A percentile compares a stretch with the other conserved stretches of the same genome.
phyloP scores from a whole-genome alignment of 2,329 filamentous ascomycete genomes.

The Xenoacremonium recifei region DNA sequence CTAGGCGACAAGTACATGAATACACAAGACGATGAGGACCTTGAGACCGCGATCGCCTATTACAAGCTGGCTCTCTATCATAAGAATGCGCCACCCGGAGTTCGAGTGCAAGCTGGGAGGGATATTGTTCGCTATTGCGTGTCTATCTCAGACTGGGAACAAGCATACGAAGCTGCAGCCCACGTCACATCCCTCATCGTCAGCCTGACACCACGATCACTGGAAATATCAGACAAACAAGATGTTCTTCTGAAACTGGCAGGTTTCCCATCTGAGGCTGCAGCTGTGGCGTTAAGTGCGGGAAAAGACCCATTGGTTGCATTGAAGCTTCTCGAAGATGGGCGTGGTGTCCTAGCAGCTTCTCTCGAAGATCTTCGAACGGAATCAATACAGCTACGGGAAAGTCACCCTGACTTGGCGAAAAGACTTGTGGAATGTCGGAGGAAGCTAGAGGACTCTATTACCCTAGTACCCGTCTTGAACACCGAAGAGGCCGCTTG shows the following conservation, averaged over 20 bases:
- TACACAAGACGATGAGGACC: neutral
- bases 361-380: neutral
- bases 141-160: neutral
- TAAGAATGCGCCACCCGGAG: neutral
- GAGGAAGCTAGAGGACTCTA: too few species aligned
- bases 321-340: neutral
- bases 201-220: neutral
- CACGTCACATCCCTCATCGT: neutral
- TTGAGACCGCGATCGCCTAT: neutral
- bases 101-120: neutral
- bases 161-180: neutral
- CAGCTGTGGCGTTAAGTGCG: neutral
- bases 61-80: neutral
- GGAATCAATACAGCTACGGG: neutral
- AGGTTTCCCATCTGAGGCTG: neutral
- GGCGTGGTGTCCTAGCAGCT: neutral
- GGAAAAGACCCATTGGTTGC: neutral
- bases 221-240: neutral
- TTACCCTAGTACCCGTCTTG: too few species aligned
- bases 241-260: neutral
- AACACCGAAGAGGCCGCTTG: too few species aligned
- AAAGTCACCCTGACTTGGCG: neutral
- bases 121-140: neutral
- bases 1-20: conserved; percentile 11
- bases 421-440: too few species aligned